These are phyloP conservation scores for Smittium culicis DNA, from an alignment of 371 early-diverging fungal species.

Conservation along the genomic window DNA sequence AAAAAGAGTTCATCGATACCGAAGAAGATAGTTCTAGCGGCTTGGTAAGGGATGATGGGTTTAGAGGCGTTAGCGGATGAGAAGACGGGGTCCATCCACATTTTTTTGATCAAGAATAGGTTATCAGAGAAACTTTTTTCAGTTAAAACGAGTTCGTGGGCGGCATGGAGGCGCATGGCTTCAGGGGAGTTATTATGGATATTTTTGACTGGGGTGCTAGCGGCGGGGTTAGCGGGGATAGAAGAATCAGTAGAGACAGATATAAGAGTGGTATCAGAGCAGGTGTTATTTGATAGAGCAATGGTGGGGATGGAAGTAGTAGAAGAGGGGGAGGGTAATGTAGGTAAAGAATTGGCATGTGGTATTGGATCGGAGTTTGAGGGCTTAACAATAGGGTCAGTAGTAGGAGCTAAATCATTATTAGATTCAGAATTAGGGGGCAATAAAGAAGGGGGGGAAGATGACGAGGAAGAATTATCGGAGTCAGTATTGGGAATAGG, in stretches of 20 bases:
- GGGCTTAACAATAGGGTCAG: background rate
- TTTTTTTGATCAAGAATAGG: slow-evolving; percentile 31
- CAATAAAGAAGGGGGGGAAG: background rate
- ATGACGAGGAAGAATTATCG: background rate
- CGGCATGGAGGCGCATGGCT: slow-evolving; percentile 30
- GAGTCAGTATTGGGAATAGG: background rate
- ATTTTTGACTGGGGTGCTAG: background rate
- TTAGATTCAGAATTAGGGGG: background rate
- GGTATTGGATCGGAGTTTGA: no score
- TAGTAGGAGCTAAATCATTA: background rate
- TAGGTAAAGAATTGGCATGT: no score
- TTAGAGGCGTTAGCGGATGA: slow-evolving; percentile 29
- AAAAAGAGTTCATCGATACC: slow-evolving; percentile 27
- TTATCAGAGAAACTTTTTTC: slow-evolving; percentile 33
- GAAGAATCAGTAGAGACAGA: background rate
- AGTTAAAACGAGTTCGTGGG: slow-evolving; percentile 29
- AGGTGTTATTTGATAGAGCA: background rate
- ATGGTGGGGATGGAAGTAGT: background rate
- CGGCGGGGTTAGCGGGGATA: background rate
- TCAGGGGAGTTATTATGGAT: slow-evolving; percentile 16
- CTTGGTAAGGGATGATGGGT: slow-evolving; percentile 32
- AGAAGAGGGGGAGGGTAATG: no score
- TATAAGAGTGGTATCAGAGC: background rate
- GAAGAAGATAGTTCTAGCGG: slow-evolving; percentile 24
- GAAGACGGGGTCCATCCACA: slow-evolving; percentile 34